A percentile compares a stretch with the other conserved stretches of the same genome.
Conservation (phyloP, 73 alveolate genomes). For the Tetrahymena malaccensis region DNA sequence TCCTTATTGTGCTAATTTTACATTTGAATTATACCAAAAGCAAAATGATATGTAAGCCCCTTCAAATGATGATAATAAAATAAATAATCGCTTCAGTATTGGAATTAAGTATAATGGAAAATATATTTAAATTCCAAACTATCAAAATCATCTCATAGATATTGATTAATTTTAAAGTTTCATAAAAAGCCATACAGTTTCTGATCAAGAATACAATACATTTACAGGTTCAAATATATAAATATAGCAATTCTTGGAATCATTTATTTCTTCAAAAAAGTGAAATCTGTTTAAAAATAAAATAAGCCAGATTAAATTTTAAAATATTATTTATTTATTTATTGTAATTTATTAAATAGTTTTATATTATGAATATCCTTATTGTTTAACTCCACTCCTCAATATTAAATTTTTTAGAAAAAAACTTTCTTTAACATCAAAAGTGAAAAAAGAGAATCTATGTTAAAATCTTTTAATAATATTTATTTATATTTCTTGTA, state of each 20-base stretch:
- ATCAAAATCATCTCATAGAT: background rate
- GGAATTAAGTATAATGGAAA: background rate
- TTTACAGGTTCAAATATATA: background rate
- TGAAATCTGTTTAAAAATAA: background rate
- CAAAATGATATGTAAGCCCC: background rate
- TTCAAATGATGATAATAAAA: background rate
- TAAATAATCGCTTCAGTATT: background rate
- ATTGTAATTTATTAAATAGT: too few relatives aligned
- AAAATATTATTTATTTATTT: too few relatives aligned
- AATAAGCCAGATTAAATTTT: too few relatives aligned
- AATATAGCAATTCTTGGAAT: background rate
- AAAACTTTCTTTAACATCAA: too few relatives aligned
- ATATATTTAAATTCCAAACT: background rate
- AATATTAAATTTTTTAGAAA: too few relatives aligned
- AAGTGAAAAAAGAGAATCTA: too few relatives aligned
- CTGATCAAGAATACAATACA: background rate
- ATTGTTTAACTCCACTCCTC: too few relatives aligned
- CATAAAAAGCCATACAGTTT: background rate
- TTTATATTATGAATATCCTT: too few relatives aligned
- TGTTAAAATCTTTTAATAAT: too few relatives aligned
- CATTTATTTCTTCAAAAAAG: background rate
- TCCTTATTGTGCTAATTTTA: background rate
- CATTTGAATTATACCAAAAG: background rate
- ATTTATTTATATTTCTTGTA: too few relatives aligned
- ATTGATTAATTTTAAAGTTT: background rate